Evolutionary conservation across 345 rosid genomes (phyloP).

Genomic region (thale cress (Arabidopsis thaliana)): TAIR10.1 NC_003070.9:20208501-20209000

Average conservation of each 20-base stretch:
- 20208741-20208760: neutral
- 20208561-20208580: constrained; percentile 19
- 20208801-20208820: too few relatives aligned
- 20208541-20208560: constrained; percentile 31
- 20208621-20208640: constrained; percentile 32
- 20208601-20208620: constrained; percentile 27
- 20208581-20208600: neutral
- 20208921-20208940: too few relatives aligned
- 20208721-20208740: constrained; percentile 35
- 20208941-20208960: too few relatives aligned
- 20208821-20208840: too few relatives aligned
- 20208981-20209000: too few relatives aligned
- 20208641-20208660: constrained; percentile 38
- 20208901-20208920: too few relatives aligned
- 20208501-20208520: constrained; percentile 2
- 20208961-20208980: too few relatives aligned
- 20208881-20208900: too few relatives aligned
- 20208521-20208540: constrained; percentile 10
- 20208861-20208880: too few relatives aligned
- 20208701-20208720: constrained; percentile 34
- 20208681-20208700: constrained; percentile 20
- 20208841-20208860: too few relatives aligned
- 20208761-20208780: too few relatives aligned
- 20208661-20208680: constrained; percentile 30
- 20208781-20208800: too few relatives aligned